Percentiles rank a stretch among this genome's conserved stretches.
Evolutionary conservation across 345 rosid species (phyloP).

Genomic region (Eucalyptus polyanthemos): DNA sequence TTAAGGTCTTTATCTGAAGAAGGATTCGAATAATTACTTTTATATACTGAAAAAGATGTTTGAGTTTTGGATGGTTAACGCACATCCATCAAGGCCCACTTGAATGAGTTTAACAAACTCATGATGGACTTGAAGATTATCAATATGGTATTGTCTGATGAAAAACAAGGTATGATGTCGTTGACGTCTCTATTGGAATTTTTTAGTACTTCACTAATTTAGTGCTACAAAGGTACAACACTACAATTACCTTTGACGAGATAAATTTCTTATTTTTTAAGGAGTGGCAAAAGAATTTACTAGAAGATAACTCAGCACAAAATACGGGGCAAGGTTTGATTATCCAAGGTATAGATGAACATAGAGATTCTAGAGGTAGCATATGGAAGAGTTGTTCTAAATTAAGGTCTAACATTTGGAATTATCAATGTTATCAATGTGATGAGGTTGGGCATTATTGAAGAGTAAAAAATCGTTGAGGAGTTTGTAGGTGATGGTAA

Average conservation of each 20-base stretch:
- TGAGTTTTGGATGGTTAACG: too few relatives aligned
- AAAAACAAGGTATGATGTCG: background rate
- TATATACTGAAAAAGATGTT: too few relatives aligned
- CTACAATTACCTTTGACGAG: background rate
- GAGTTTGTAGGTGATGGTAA: background rate
- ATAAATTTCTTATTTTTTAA: background rate
- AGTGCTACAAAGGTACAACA: too few relatives aligned
- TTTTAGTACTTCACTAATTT: background rate
- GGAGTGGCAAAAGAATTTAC: background rate
- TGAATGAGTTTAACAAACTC: background rate
- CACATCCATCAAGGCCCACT: background rate
- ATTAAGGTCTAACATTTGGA: background rate
- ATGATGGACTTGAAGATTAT: background rate
- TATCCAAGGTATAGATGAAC: background rate
- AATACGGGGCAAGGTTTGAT: background rate
- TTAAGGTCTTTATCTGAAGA: too few relatives aligned
- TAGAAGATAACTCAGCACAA: too few relatives aligned
- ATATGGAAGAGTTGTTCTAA: background rate
- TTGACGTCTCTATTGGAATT: too few relatives aligned
- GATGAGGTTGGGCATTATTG: background rate
- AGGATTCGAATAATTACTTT: background rate
- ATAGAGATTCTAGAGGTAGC: background rate
- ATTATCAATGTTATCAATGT: background rate
- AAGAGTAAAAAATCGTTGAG: too few relatives aligned
- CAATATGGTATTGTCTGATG: background rate